Percentiles rank a stretch among this genome's conserved stretches.
phyloP scores from a whole-genome alignment of 2,329 filamentous ascomycete species.

The Epichloe gansuensis region DNA sequence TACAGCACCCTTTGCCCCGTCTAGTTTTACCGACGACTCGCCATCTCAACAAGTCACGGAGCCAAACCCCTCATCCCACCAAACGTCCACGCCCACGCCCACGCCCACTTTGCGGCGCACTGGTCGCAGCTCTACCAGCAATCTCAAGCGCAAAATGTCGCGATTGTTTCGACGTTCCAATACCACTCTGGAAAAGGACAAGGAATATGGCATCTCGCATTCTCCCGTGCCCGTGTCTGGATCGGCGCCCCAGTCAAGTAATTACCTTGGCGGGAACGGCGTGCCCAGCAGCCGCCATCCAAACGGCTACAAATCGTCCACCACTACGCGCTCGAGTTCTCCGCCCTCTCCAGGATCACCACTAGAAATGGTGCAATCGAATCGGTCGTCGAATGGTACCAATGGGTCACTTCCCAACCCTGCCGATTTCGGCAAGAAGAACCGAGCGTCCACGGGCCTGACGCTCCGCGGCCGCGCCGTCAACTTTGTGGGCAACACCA shows the following conservation, averaged over 20 bases:
- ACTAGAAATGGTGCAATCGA: slow-evolving; percentile 26
- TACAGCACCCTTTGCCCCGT: neutral
- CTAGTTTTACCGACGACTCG: neutral
- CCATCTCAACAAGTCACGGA: neutral
- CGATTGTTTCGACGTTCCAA: slow-evolving; percentile 34
- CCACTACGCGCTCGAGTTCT: slow-evolving; percentile 34
- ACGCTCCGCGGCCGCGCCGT: slow-evolving; percentile 34
- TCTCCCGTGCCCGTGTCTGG: slow-evolving; percentile 7
- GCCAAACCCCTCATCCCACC: slow-evolving; percentile 9
- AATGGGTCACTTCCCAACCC: slow-evolving; percentile 26
- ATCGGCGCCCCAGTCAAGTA: slow-evolving; percentile 9
- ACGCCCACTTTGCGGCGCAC: slow-evolving; percentile 25
- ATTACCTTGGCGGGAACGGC: slow-evolving; percentile 2
- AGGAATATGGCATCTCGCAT: slow-evolving; percentile 13
- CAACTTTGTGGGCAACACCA: slow-evolving; percentile 29
- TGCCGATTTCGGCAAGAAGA: slow-evolving; percentile 37
- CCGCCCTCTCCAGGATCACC: slow-evolving; percentile 37
- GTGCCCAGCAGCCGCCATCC: slow-evolving; percentile 28
- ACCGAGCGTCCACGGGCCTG: slow-evolving; percentile 37
- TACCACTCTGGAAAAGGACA: slow-evolving; percentile 18
- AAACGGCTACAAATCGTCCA: slow-evolving; percentile 29
- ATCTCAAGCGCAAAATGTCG: slow-evolving; percentile 37
- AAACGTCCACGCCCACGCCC: neutral
- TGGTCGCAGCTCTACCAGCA: slow-evolving; percentile 29
- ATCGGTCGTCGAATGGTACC: slow-evolving; percentile 10